Evolutionary conservation across 352 stramenopile genomes (phyloP), one percentile per base, ranked within the genome.

Genomic region (Pythium dissotocum): DNA sequence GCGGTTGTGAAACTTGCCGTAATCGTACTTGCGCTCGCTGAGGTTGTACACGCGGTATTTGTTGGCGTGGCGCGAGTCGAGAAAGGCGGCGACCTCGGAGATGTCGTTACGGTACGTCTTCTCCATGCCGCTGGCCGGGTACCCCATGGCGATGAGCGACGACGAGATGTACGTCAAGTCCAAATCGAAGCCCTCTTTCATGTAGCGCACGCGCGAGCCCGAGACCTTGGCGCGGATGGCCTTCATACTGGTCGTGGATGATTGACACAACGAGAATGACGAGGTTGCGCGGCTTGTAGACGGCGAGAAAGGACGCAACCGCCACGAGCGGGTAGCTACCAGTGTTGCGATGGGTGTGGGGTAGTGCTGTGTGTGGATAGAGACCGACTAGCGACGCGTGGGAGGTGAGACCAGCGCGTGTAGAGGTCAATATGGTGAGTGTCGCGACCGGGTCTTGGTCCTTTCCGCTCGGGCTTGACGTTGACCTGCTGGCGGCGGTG

Each of bases 51-150:
- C 81, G 57, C 84, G 84, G 69, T 93, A 95, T 21, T 63, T 70
- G 48, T 82, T 71, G 4, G 75, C 81, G 62, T 95, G 85, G 48
- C 80, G 79, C 54, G 78, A 85, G 61, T 92, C 87, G 2, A 95
- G 70, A 54, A 93, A 89, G 13, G 59, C 69, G 2, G 83, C 77
- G 36, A 93, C 85, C 64, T 95, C 83, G 48, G 76, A 81, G 67
- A 94, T 92, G 72, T 93, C 84, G 76, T 95, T 95, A 58, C 87
- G 83, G 66, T 94, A 94, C 13, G 84, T 93, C 51, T 94, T 93
- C 75, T 95, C 87, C 48, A 95, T 77, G 73, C 85, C 85, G 32
- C 81, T 81, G 33, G 87, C 87, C 14, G 87, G 87, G 67, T 94
- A 95, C 0, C 83, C 85, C 85, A 95, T 94, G 62, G 87, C 87